Conservation (phyloP, 73 alveolate genomes). For the Paramecium caudatum region DNA sequence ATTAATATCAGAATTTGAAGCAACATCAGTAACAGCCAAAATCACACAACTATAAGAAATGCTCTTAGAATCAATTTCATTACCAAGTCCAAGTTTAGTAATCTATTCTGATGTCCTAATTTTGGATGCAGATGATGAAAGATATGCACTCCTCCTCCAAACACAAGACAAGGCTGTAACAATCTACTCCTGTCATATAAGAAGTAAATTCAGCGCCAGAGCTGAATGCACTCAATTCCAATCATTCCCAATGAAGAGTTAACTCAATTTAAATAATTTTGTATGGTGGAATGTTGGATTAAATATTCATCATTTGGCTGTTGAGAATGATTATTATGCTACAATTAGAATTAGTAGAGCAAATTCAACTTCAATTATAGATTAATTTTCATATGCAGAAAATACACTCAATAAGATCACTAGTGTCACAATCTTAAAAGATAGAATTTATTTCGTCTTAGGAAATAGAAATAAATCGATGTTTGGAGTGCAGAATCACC, state of each 20-base stretch:
- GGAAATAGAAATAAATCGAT: slow-evolving; percentile 53
- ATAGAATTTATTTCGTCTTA: slow-evolving; percentile 19
- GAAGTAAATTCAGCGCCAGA: background rate
- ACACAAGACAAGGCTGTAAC: background rate
- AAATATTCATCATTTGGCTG: background rate
- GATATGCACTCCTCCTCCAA: background rate
- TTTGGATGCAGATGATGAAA: background rate
- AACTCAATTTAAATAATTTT: background rate
- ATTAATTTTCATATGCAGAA: background rate
- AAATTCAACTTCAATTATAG: background rate
- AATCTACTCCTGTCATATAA: background rate
- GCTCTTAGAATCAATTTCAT: background rate
- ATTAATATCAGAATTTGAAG: background rate
- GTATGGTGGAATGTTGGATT: slow-evolving; percentile 22
- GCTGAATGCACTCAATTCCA: background rate
- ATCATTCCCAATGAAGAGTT: background rate
- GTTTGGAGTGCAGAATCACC: background rate
- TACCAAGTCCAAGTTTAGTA: slow-evolving; percentile 25
- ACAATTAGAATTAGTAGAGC: background rate
- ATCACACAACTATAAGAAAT: background rate
- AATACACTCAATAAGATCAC: slow-evolving; percentile 5
- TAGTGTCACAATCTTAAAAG: background rate
- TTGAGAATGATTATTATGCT: background rate
- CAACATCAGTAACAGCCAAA: slow-evolving; percentile 46
- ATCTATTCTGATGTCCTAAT: slow-evolving; percentile 39